Base-by-base conservation (phyloP, 768 basidiomycete genomes). In the Agrocybe chaxingu region DNA sequence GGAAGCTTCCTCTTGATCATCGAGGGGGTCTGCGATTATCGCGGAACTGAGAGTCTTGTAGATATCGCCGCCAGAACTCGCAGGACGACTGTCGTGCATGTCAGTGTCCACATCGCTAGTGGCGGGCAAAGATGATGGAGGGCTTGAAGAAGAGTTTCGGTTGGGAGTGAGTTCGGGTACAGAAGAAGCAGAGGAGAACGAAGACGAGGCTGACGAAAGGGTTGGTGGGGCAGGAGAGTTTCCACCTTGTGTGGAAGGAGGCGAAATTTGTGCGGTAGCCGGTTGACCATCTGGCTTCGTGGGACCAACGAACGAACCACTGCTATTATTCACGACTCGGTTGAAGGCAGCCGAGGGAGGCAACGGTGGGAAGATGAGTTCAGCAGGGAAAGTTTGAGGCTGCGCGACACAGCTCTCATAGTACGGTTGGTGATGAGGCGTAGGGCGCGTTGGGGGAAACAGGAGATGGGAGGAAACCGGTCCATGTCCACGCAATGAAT, bases 301-400 rank as follows among this genome's bases (percentile, higher is more conserved):
- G 11, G 5, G 55, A 45, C 5, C 11, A 56, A 54, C 2, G 65
- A 60, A 61, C 29, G 70, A 60, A 11, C 62, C 51, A 34, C 56
- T 48, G 52, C 52, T 36, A 62, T 54, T 54, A 39, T 52, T 58
- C 12, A 62, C 51, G 7, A 69, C 52, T 55, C 67, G 52, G 55
- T 61, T 63, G 50, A 69, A 69, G 4, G 68, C 66, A 47, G 71
- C 65, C 9, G 66, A 68, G 4, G 81, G 69, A 11, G 87, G 88
- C 3, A 89, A 66, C 1, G 86, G 85, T 44, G 88, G 88, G 64
- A 89, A 89, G 32, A 89, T 80, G 30, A 87, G 73, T 31, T 87
- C 87, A 19, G 82, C 74, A 4, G 84, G 61, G 42, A 69, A 69
- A 8, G 60, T 60, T 46, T 78, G 77, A 11, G 73, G 71, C 51